These are phyloP conservation scores for Aspergillus steynii DNA, from an alignment of 495 filamentous ascomycete species.

Conservation along the genomic window DNA sequence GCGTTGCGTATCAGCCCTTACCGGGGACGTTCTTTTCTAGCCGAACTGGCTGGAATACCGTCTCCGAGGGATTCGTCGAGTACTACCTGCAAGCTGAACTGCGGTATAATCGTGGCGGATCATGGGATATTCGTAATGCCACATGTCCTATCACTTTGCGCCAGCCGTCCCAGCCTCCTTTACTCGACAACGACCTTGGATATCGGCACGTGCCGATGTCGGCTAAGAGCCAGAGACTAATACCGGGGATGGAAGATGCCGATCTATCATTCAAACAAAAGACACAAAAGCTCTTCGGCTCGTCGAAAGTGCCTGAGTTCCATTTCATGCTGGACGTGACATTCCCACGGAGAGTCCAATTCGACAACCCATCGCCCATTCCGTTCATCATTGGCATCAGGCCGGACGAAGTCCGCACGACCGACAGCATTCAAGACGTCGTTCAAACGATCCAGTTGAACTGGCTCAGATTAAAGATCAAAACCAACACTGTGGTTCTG, in stretches of 20 bases:
- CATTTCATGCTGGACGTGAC: constrained; percentile 11
- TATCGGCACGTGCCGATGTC: too few relatives aligned
- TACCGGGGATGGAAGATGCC: constrained; percentile 21
- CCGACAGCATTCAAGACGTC: constrained; percentile 14
- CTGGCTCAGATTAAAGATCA: constrained; percentile 15
- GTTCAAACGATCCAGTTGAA: constrained; percentile 15
- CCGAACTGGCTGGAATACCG: not conserved
- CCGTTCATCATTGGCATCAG: constrained; percentile 15
- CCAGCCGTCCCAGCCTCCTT: not conserved
- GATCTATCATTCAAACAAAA: constrained; percentile 23
- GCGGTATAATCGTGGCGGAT: constrained; percentile 10
- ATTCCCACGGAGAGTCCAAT: constrained; percentile 12
- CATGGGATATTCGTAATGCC: constrained; percentile 3
- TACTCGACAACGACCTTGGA: not conserved
- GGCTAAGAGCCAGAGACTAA: constrained; percentile 18
- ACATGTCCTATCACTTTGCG: constrained; percentile 15
- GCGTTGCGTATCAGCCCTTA: constrained; percentile 12
- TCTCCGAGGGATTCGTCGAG: constrained; percentile 19
- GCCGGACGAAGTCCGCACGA: constrained; percentile 8
- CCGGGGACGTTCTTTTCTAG: constrained; percentile 20
- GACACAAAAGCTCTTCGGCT: constrained; percentile 20
- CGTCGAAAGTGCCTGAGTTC: constrained; percentile 21
- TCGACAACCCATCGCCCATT: constrained; percentile 17
- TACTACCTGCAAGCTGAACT: constrained; percentile 22
- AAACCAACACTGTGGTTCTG: constrained; percentile 4